Evolutionary conservation across 177 flowering plant genomes (phyloP).

Genomic region (Tripterygium wilfordii): DNA sequence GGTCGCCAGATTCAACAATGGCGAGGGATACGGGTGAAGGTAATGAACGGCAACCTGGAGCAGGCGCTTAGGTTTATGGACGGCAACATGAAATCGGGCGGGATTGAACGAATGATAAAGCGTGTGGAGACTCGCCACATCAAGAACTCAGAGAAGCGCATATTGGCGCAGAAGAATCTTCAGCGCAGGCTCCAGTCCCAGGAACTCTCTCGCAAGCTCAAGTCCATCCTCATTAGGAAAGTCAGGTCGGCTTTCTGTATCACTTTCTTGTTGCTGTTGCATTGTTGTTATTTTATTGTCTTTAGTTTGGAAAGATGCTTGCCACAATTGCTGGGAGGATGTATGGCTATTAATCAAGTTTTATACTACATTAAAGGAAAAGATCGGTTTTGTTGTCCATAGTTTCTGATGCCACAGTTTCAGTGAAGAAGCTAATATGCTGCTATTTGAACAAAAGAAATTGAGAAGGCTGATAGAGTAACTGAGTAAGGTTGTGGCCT

Average conservation of each 20-base stretch:
- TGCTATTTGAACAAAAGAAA: no score
- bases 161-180: slow-evolving; percentile 52
- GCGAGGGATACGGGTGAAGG: slow-evolving; percentile 74
- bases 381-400: no score
- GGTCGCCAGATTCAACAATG: slow-evolving; percentile 39
- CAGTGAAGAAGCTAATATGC: no score
- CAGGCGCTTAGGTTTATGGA: slow-evolving; percentile 55
- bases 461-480: no score
- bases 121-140: slow-evolving; percentile 40
- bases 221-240: slow-evolving; percentile 56
- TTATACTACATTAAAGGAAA: no score
- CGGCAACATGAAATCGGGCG: slow-evolving; percentile 69
- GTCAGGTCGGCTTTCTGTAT: slow-evolving; percentile 43
- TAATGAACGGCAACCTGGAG: slow-evolving; percentile 56
- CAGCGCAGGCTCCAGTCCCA: slow-evolving; percentile 36
- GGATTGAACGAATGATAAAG: slow-evolving; percentile 71
- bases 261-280: no score
- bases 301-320: no score
- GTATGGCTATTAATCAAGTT: no score
- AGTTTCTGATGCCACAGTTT: no score
- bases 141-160: slow-evolving; percentile 74
- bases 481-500: no score
- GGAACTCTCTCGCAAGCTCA: slow-evolving; percentile 56
- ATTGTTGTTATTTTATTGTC: no score
- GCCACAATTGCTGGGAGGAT: no score